Percentiles rank a stretch among this genome's conserved stretches.
These are phyloP conservation scores for Avicennia marina DNA, from an alignment of 257 asterid species.

Conservation along the genomic window DNA sequence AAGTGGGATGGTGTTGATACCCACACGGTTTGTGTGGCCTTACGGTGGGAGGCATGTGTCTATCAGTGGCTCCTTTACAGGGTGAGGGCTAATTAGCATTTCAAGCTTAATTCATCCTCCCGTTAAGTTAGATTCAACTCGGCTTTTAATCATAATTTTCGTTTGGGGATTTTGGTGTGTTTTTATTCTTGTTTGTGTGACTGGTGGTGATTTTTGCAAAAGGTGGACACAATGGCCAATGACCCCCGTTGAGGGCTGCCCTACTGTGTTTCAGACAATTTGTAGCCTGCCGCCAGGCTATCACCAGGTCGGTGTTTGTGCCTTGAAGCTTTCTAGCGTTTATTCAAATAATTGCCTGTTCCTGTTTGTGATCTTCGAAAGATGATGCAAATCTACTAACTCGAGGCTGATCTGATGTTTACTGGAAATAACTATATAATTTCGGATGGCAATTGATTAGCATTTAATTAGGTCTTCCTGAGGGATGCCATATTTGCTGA, in stretches of 20 bases:
- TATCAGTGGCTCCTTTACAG: constrained; percentile 79
- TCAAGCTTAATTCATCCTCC: neutral
- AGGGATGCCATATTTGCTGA: neutral
- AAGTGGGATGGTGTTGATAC: constrained; percentile 55
- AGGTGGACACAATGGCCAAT: constrained; percentile 93
- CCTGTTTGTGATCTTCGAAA: neutral
- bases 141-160: no score
- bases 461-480: constrained; percentile 6
- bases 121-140: no score
- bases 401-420: constrained; percentile 11
- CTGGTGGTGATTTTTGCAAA: constrained; percentile 8
- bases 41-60: constrained; percentile 79
- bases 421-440: neutral
- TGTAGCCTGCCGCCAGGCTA: constrained; percentile 77
- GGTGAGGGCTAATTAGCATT: constrained; percentile 36
- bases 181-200: neutral
- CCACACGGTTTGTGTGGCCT: constrained; percentile 81
- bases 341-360: neutral
- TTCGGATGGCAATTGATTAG: constrained; percentile 1
- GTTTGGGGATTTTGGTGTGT: no score
- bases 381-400: constrained; percentile 5
- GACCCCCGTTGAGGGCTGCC: constrained; percentile 89
- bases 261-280: constrained; percentile 69
- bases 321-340: neutral
- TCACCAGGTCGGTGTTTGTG: constrained; percentile 59